Conservation (phyloP, 2,329 filamentous ascomycete genomes). For the Leptosphaerulina australis region DNA sequence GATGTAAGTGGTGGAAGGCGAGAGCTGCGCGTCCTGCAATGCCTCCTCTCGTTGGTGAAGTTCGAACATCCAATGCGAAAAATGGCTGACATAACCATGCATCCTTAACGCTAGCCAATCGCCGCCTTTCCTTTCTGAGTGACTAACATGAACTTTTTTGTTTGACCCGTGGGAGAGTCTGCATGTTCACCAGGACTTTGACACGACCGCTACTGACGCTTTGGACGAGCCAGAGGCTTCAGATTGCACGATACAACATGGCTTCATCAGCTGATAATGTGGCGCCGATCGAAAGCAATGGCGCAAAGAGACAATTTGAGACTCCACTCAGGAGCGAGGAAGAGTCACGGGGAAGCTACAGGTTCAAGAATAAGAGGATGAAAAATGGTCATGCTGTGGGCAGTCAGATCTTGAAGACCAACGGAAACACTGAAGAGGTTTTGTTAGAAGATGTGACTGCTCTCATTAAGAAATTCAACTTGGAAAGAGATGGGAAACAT, state of each 20-base stretch:
- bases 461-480: slow-evolving; percentile 47
- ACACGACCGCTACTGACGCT: slow-evolving; percentile 36
- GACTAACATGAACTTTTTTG: slow-evolving; percentile 35
- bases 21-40: slow-evolving; percentile 11
- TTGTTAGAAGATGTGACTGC: slow-evolving; percentile 54
- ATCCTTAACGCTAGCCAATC: slow-evolving; percentile 32
- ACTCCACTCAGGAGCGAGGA: slow-evolving; percentile 44
- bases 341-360: slow-evolving; percentile 43
- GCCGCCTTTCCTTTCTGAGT: slow-evolving; percentile 28
- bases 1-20: not conserved
- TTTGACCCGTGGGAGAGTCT: slow-evolving; percentile 11
- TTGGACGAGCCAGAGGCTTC: slow-evolving; percentile 23
- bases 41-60: not conserved
- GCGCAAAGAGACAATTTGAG: slow-evolving; percentile 43
- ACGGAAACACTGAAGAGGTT: slow-evolving; percentile 58
- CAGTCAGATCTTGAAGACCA: slow-evolving; percentile 45
- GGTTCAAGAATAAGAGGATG: slow-evolving; percentile 56
- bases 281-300: slow-evolving; percentile 40
- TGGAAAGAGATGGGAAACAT: slow-evolving; percentile 28
- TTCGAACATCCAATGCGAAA: slow-evolving; percentile 21
- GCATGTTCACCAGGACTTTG: slow-evolving; percentile 32
- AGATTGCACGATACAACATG: slow-evolving; percentile 37
- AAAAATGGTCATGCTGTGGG: slow-evolving; percentile 50
- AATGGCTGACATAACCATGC: slow-evolving; percentile 30
- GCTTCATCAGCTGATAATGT: slow-evolving; percentile 41